Evolutionary conservation across 2,329 filamentous ascomycete genomes (phyloP).

Genomic region (Penicillium sp.): DNA sequence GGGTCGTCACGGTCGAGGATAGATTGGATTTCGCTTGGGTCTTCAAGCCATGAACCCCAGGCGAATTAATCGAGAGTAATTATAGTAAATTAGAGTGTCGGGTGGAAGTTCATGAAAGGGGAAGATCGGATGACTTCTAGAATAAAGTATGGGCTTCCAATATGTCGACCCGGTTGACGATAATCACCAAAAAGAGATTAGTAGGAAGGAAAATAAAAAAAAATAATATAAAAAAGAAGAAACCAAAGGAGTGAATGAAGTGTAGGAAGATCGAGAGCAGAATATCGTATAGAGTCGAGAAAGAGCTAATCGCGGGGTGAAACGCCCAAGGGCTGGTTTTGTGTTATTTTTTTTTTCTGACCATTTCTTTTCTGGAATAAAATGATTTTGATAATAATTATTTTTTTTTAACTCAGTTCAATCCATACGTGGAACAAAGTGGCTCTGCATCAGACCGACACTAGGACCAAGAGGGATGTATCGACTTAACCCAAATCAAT

Average conservation of each 20-base stretch:
- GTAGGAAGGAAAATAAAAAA: constrained; percentile 5
- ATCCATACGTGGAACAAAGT: constrained; percentile 26
- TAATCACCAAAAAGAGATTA: constrained; percentile 15
- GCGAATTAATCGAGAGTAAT: constrained; percentile 26
- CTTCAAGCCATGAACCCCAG: constrained; percentile 3
- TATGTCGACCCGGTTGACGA: constrained; percentile 11
- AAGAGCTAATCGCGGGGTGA: constrained; percentile 39
- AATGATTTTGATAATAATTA: constrained; percentile 8
- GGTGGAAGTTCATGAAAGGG: constrained; percentile 12
- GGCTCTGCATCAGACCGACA: constrained; percentile 26
- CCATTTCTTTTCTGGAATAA: constrained; percentile 5
- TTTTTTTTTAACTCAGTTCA: constrained; percentile 15
- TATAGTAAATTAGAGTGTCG: constrained; percentile 22
- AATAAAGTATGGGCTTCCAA: constrained; percentile 12
- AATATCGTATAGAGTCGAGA: constrained; percentile 25
- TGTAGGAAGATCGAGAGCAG: constrained; percentile 23
- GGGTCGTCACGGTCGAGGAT: constrained; percentile 17
- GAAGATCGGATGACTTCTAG: constrained; percentile 2
- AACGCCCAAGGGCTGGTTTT: constrained; percentile 31
- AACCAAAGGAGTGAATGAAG: constrained; percentile 29
- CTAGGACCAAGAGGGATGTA: constrained; percentile 28
- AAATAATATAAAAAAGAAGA: constrained; percentile 13
- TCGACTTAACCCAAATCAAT: constrained; percentile 25
- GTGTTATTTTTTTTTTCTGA: constrained; percentile 17
- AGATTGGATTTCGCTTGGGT: constrained; percentile 15